These are phyloP conservation scores for Xylaria sp. DNA, from an alignment of 2,329 filamentous ascomycete genomes.

Conservation along the genomic window DNA sequence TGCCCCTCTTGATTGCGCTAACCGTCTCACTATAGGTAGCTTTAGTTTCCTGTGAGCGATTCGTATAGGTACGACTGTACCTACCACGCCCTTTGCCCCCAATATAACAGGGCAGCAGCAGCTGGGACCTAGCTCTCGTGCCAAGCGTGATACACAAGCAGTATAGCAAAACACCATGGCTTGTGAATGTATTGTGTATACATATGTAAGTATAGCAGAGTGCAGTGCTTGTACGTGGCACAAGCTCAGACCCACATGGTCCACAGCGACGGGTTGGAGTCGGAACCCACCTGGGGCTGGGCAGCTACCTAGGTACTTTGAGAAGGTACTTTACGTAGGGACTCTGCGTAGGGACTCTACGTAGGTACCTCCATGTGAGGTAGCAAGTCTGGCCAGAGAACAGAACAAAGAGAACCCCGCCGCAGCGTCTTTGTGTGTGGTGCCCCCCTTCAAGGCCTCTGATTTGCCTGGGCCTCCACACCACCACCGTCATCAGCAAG, in stretches of 20 bases:
- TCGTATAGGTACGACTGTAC: constrained; percentile 12
- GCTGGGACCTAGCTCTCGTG: constrained; percentile 2
- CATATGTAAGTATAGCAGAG: constrained; percentile 18
- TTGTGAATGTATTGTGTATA: constrained; percentile 1
- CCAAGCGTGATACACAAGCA: neutral
- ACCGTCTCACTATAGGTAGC: constrained; percentile 11
- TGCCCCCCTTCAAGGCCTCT: constrained; percentile 23
- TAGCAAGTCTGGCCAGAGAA: constrained; percentile 17
- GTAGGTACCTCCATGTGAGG: no score
- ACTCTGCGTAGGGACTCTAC: no score
- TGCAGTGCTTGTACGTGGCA: constrained; percentile 24
- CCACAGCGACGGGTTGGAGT: constrained; percentile 19
- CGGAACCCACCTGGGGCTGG: constrained; percentile 1
- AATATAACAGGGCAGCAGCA: neutral
- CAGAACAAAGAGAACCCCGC: constrained; percentile 31
- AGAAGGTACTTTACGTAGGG: no score
- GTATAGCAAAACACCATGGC: neutral
- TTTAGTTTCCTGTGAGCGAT: neutral
- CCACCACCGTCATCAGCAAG: constrained; percentile 32
- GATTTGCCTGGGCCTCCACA: constrained; percentile 38
- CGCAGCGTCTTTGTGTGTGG: constrained; percentile 30
- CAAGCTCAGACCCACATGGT: constrained; percentile 8
- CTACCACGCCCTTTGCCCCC: neutral
- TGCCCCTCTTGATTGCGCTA: constrained; percentile 6
- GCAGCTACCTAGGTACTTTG: no score